Evolutionary conservation across 495 filamentous ascomycete species (phyloP).

Genomic region (Penicillium steckii): DNA sequence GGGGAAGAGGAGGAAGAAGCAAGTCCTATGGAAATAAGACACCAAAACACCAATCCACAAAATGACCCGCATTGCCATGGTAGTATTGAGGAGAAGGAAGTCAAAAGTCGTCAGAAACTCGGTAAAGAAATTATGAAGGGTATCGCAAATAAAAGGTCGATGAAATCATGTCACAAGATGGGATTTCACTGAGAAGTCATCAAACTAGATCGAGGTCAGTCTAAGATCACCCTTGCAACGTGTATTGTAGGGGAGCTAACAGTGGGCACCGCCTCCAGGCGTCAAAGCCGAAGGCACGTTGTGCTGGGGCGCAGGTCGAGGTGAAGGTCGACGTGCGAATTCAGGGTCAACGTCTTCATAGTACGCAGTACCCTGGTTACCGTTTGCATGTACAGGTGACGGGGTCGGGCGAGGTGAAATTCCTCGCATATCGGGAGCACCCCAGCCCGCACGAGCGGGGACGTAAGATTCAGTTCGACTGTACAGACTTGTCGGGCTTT

Average conservation of each 20-base stretch:
- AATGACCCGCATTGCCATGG: slow-evolving; percentile 16
- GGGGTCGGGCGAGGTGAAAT: slow-evolving; percentile 9
- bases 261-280: slow-evolving; percentile 30
- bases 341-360: slow-evolving; percentile 94
- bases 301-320: slow-evolving; percentile 14
- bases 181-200: slow-evolving; percentile 8
- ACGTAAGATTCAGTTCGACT: slow-evolving; percentile 66
- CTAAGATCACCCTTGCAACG: neutral
- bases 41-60: slow-evolving; percentile 21
- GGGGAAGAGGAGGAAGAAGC: neutral
- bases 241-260: slow-evolving; percentile 22
- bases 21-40: neutral
- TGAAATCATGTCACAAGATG: slow-evolving; percentile 7
- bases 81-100: slow-evolving; percentile 11
- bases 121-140: slow-evolving; percentile 18
- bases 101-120: slow-evolving; percentile 11
- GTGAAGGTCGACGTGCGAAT: slow-evolving; percentile 57
- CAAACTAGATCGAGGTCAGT: slow-evolving; percentile 10
- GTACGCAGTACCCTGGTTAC: slow-evolving; percentile 51
- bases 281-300: slow-evolving; percentile 33
- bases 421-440: slow-evolving; percentile 14
- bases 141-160: slow-evolving; percentile 17
- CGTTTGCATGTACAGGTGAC: slow-evolving; percentile 7
- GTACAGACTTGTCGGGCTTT: slow-evolving; percentile 67
- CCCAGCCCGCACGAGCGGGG: slow-evolving; percentile 58